Conservation (phyloP, 345 rosid species). For the Mercurialis annua region DNA sequence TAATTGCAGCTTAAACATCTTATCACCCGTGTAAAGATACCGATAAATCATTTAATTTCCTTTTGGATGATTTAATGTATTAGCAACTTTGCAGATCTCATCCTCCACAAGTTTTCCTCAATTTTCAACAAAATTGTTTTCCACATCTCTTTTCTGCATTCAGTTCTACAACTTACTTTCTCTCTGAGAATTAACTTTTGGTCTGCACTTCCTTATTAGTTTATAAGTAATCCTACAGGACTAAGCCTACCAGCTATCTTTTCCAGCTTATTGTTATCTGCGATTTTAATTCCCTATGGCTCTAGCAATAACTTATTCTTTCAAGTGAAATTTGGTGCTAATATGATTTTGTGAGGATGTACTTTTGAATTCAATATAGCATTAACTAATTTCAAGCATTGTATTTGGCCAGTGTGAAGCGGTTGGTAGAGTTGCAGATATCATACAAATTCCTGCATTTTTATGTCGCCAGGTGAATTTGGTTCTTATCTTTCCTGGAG, state of each 20-base stretch:
- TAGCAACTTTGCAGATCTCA: neutral
- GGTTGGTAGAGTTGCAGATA: conserved; percentile 85
- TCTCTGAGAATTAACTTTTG: neutral
- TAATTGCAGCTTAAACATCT: no score
- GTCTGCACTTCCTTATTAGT: neutral
- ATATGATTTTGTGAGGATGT: neutral
- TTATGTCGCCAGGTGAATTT: conserved; percentile 84
- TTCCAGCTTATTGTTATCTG: neutral
- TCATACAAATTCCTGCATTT: conserved; percentile 96
- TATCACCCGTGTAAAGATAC: no score
- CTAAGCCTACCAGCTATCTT: neutral
- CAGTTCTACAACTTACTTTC: neutral
- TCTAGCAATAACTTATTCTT: neutral
- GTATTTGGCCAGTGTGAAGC: conserved; percentile 62
- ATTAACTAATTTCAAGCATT: conserved; percentile 10
- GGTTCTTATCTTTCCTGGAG: neutral
- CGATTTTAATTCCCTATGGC: neutral
- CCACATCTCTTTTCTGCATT: neutral
- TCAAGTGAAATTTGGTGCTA: neutral
- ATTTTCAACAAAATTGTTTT: neutral
- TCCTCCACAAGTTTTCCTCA: neutral
- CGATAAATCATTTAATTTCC: neutral
- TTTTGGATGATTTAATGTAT: neutral
- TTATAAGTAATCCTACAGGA: neutral
- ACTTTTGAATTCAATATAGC: conserved; percentile 19